phyloP scores from a whole-genome alignment of 805 yeast genomes.

The Clavispora phyllophila region DNA sequence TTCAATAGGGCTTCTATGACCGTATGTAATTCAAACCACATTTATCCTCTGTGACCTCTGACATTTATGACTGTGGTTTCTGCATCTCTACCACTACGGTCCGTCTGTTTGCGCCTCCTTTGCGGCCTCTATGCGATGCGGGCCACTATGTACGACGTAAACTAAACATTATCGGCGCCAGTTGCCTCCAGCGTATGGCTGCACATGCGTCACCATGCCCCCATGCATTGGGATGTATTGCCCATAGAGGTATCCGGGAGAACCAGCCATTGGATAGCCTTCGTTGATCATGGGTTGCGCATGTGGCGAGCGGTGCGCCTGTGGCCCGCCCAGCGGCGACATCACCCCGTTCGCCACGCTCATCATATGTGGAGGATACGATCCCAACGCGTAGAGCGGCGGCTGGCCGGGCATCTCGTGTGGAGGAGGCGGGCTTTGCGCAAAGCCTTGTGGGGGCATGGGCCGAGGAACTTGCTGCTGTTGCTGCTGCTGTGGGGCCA shows the following conservation, averaged over 20 bases:
- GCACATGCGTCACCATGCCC: slow-evolving; percentile 23
- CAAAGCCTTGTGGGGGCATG: slow-evolving; percentile 14
- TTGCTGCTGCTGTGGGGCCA: too few species aligned
- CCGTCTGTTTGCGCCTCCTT: too few species aligned
- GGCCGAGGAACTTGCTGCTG: slow-evolving; percentile 7
- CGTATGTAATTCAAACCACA: too few species aligned
- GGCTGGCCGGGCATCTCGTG: slow-evolving; percentile 20
- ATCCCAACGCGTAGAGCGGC: slow-evolving; percentile 12
- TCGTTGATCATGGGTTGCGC: slow-evolving; percentile 10
- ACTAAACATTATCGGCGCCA: slow-evolving; percentile 10
- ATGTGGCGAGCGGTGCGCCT: slow-evolving; percentile 12
- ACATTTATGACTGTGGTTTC: too few species aligned
- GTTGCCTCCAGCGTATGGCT: slow-evolving; percentile 13
- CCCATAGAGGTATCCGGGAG: slow-evolving; percentile 37
- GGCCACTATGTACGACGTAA: neutral
- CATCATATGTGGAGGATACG: slow-evolving; percentile 7
- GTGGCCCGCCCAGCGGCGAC: slow-evolving; percentile 12
- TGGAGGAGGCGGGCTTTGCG: slow-evolving; percentile 23
- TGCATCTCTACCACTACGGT: too few species aligned
- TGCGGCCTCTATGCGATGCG: too few species aligned
- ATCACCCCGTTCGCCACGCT: slow-evolving; percentile 11
- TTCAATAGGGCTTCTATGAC: too few species aligned
- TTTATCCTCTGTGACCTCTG: too few species aligned
- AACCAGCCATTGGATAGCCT: slow-evolving; percentile 16
- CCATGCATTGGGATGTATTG: slow-evolving; percentile 33